Percentiles rank a stretch among this genome's conserved stretches.
Evolutionary conservation across 768 basidiomycete species (phyloP).

Genomic region (Tylopilus cervinicoccineus): DNA sequence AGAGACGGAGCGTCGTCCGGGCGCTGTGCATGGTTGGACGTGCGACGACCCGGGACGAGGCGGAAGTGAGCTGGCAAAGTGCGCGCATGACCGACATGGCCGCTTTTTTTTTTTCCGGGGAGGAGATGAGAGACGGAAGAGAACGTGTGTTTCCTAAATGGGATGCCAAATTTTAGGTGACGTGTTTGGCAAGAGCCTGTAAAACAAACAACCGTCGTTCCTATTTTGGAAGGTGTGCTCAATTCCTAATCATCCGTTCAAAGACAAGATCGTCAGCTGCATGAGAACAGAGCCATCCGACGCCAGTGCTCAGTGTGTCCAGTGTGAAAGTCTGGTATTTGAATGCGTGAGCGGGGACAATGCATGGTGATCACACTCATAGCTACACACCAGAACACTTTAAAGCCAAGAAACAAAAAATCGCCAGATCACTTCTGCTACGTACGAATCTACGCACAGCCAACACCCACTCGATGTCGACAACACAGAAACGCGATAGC

Average conservation of each 20-base stretch:
- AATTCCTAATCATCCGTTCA: no score
- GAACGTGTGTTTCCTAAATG: not conserved
- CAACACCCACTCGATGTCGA: not conserved
- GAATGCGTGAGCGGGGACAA: no score
- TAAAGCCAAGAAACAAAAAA: no score
- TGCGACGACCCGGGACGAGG: slow-evolving; percentile 37
- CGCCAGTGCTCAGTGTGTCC: no score
- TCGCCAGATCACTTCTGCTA: not conserved
- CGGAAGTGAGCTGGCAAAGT: slow-evolving; percentile 51
- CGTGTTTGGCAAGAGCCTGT: slow-evolving; percentile 32
- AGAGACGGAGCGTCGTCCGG: slow-evolving; percentile 18
- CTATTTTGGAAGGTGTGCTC: slow-evolving; percentile 12
- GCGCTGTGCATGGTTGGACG: slow-evolving; percentile 25
- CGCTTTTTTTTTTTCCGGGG: slow-evolving; percentile 8
- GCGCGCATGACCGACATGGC: slow-evolving; percentile 61
- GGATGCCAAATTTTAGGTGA: slow-evolving; percentile 24
- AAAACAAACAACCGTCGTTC: slow-evolving; percentile 27
- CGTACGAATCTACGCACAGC: slow-evolving; percentile 5
- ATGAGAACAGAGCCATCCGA: no score
- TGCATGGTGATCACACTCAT: no score
- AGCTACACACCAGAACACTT: no score
- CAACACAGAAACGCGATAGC: slow-evolving; percentile 3
- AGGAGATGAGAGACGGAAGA: not conserved
- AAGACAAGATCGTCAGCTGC: no score
- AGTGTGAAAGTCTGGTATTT: no score